Evolutionary conservation across 2,329 filamentous ascomycete genomes (phyloP).

Genomic region (Trichophyton schoenleinii): DNA sequence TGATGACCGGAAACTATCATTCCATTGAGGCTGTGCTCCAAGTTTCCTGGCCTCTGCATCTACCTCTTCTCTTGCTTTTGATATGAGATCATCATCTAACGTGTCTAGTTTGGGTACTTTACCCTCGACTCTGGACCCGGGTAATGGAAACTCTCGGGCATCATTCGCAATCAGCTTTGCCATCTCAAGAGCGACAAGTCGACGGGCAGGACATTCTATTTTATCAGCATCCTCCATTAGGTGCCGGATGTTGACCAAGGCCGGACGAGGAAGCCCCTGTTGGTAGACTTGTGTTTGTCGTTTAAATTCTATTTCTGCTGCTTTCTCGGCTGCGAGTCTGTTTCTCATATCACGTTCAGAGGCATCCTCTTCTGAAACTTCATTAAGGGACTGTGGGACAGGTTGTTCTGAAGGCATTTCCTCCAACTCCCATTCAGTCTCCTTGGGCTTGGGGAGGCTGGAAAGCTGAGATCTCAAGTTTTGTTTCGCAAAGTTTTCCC

Average conservation of each 20-base stretch:
- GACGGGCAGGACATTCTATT: conserved; percentile 51
- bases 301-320: conserved; percentile 58
- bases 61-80: conserved; percentile 64
- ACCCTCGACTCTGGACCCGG: conserved; percentile 53
- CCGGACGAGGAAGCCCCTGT: conserved; percentile 64
- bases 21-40: conserved; percentile 38
- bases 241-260: conserved; percentile 55
- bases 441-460: conserved; percentile 79
- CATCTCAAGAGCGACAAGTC: conserved; percentile 62
- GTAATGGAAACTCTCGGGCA: conserved; percentile 59
- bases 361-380: conserved; percentile 51
- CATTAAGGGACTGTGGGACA: conserved; percentile 41
- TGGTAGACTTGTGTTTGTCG: conserved; percentile 89
- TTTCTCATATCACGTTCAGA: conserved; percentile 65
- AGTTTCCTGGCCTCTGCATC: conserved; percentile 51
- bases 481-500: conserved; percentile 55
- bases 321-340: conserved; percentile 48
- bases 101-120: conserved; percentile 46
- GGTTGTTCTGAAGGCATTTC: conserved; percentile 65
- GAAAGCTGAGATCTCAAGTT: conserved; percentile 55
- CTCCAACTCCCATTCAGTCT: conserved; percentile 88
- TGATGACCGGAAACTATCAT: conserved; percentile 38
- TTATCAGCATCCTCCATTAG: conserved; percentile 52
- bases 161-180: conserved; percentile 73
- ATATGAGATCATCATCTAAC: conserved; percentile 59